Conservation (phyloP, 768 basidiomycete genomes). For the Termitomyces sp. region DNA sequence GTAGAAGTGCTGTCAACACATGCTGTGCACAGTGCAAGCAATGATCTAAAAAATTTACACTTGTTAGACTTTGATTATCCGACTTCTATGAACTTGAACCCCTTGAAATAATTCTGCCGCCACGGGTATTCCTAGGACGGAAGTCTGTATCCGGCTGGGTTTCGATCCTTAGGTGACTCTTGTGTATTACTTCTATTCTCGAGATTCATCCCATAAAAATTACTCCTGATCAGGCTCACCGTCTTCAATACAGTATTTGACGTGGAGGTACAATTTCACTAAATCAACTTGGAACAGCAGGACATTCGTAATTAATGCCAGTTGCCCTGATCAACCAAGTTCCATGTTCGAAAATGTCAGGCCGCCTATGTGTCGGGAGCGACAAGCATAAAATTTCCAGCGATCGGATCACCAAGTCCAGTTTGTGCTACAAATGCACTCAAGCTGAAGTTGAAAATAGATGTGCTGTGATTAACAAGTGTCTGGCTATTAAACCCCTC, state of each 20-base stretch:
- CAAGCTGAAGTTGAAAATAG: not conserved
- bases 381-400: not conserved
- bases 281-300: not conserved
- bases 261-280: not conserved
- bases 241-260: not conserved
- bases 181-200: too few species aligned
- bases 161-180: too few species aligned
- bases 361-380: not conserved
- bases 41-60: not conserved
- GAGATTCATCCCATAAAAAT: too few species aligned
- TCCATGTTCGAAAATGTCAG: not conserved
- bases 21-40: not conserved
- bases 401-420: not conserved
- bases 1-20: not conserved
- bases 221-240: too few species aligned
- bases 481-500: not conserved
- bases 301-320: not conserved
- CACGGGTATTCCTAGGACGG: too few species aligned
- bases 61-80: not conserved
- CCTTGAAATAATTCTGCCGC: too few species aligned
- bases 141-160: too few species aligned
- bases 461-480: not conserved
- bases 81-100: too few species aligned
- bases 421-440: not conserved
- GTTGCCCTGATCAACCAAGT: too few species aligned